phyloP scores from a whole-genome alignment of 257 asterid genomes.

The Oldenlandia corymbosa region DNA sequence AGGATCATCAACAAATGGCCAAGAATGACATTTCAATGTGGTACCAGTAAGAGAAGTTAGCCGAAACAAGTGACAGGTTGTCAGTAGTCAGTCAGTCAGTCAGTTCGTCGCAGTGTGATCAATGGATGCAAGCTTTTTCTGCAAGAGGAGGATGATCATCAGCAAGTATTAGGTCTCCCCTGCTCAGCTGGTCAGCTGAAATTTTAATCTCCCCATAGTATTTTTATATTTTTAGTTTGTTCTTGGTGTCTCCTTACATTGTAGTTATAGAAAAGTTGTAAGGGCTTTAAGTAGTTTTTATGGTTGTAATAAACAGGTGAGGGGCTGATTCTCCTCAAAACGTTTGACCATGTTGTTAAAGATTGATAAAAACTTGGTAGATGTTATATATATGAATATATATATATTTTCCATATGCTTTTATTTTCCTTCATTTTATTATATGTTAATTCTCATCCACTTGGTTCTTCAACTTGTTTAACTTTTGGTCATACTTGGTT shows the following conservation, averaged over 20 bases:
- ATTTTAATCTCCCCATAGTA: constrained; percentile 18
- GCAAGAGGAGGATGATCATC: not conserved
- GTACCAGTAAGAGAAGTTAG: constrained; percentile 35
- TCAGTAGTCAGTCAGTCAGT: too few species aligned
- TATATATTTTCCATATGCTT: constrained; percentile 23
- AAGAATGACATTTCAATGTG: constrained; percentile 44
- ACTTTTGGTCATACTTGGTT: constrained; percentile 36
- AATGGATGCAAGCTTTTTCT: constrained; percentile 9
- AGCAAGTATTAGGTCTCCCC: not conserved
- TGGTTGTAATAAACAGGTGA: constrained; percentile 34
- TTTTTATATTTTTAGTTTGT: constrained; percentile 15
- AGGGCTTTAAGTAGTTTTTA: constrained; percentile 14
- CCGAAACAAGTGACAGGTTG: constrained; percentile 5
- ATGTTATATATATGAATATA: constrained; percentile 22
- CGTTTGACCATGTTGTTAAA: constrained; percentile 31
- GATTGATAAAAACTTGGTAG: constrained; percentile 22
- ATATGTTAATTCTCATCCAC: constrained; percentile 9
- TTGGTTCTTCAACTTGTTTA: constrained; percentile 1
- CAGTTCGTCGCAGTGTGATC: not conserved
- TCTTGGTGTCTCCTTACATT: constrained; percentile 17
- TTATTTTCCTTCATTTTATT: not conserved
- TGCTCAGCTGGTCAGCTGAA: constrained; percentile 26
- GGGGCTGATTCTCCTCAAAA: constrained; percentile 16
- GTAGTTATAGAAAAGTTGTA: constrained; percentile 19
- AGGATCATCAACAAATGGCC: constrained; percentile 37